phyloP scores from a whole-genome alignment of 106 monocot species.

The Cymbidium sinense region DNA sequence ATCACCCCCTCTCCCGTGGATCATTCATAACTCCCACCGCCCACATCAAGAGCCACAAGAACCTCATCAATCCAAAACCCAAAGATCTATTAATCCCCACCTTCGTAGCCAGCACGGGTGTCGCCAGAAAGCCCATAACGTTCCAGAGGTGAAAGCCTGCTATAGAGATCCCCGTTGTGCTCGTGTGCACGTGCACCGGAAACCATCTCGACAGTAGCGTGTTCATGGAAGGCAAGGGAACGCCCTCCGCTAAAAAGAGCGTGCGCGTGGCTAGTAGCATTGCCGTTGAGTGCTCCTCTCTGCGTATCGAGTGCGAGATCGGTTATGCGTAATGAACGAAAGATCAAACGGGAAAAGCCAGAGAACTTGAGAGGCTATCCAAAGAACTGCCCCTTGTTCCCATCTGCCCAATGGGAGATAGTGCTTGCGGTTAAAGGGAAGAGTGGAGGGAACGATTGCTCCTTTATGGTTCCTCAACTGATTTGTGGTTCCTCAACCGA shows the following conservation, averaged over 20 bases:
- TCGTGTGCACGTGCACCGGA: slow-evolving; percentile 61
- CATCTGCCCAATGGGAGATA: too few relatives aligned
- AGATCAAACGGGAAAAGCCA: too few relatives aligned
- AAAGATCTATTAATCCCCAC: slow-evolving; percentile 59
- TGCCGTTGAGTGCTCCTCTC: slow-evolving; percentile 52
- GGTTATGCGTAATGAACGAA: too few relatives aligned
- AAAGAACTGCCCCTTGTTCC: too few relatives aligned
- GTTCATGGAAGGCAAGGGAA: slow-evolving; percentile 89
- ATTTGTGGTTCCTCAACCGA: too few relatives aligned
- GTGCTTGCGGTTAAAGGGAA: too few relatives aligned
- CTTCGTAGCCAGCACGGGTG: slow-evolving; percentile 53
- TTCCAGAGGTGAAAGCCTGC: slow-evolving; percentile 92
- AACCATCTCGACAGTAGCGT: slow-evolving; percentile 85
- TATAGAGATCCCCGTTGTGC: slow-evolving; percentile 79
- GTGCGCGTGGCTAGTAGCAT: slow-evolving; percentile 49
- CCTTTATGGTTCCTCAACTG: too few relatives aligned
- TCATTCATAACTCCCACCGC: slow-evolving; percentile 25
- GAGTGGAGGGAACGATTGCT: too few relatives aligned
- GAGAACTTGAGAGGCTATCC: too few relatives aligned
- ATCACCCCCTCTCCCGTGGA: slow-evolving; percentile 39
- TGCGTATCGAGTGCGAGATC: slow-evolving; percentile 87
- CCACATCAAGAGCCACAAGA: slow-evolving; percentile 61
- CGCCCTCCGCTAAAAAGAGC: slow-evolving; percentile 79
- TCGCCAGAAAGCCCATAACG: slow-evolving; percentile 59
- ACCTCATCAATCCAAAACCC: slow-evolving; percentile 53